Conservation (phyloP, 768 basidiomycete species). For the Crucibulum laeve region DNA sequence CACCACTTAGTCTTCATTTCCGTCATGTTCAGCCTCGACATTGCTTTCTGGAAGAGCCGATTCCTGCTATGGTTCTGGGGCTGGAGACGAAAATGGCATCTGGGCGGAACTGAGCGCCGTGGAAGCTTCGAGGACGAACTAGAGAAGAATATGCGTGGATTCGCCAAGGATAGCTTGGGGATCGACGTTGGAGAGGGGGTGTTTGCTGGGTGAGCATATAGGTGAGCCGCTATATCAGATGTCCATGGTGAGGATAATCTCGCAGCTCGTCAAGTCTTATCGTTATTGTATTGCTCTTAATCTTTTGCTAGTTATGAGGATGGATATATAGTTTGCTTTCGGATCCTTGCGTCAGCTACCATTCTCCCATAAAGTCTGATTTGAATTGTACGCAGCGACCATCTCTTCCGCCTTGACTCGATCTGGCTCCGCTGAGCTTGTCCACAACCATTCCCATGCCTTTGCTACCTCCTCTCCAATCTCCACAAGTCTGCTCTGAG, state of each 20-base stretch:
- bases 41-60: conserved; percentile 63
- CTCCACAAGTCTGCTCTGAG: conserved; percentile 6
- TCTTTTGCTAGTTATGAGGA: too few relatives aligned
- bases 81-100: conserved; percentile 27
- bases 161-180: conserved; percentile 79
- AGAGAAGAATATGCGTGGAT: conserved; percentile 65
- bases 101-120: conserved; percentile 40
- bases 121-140: conserved; percentile 78
- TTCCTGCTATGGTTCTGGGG: conserved; percentile 44
- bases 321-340: too few relatives aligned
- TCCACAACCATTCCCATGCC: conserved; percentile 41
- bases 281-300: too few relatives aligned
- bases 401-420: background rate
- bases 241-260: background rate
- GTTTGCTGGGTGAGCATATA: conserved; percentile 40
- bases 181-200: conserved; percentile 60
- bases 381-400: too few relatives aligned
- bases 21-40: conserved; percentile 66
- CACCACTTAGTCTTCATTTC: conserved; percentile 59
- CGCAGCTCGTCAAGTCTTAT: too few relatives aligned
- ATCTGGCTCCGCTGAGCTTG: conserved; percentile 19
- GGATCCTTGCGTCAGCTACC: too few relatives aligned
- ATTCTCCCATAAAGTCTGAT: too few relatives aligned
- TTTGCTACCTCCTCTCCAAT: conserved; percentile 21
- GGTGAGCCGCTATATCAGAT: background rate